Percentiles rank a stretch among this genome's conserved stretches.
These are phyloP conservation scores for Chlamydomonas applanata DNA, from an alignment of 139 green algal species.

Conservation along the genomic window DNA sequence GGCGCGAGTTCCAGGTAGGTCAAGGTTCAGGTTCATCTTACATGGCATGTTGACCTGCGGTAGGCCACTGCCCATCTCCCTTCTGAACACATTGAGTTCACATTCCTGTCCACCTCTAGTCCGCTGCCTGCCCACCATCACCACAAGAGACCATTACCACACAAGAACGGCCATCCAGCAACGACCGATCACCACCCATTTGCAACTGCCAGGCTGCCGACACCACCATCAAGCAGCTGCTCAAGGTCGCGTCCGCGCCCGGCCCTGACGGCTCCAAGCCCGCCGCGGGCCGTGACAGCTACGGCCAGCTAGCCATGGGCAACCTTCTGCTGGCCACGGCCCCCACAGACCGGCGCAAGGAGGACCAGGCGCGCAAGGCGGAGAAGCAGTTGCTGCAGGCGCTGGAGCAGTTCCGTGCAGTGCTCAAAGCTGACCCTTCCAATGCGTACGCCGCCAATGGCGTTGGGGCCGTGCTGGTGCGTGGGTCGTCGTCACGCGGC, in stretches of 20 bases:
- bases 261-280: neutral
- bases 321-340: conserved; percentile 62
- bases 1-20: conserved; percentile 37
- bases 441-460: conserved; percentile 89
- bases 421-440: conserved; percentile 54
- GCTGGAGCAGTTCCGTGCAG: conserved; percentile 50
- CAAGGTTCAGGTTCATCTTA: conserved; percentile 3
- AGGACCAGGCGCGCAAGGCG: conserved; percentile 19
- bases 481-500: neutral
- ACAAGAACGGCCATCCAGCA: too few relatives aligned
- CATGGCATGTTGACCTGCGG: too few relatives aligned
- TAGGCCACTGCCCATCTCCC: too few relatives aligned
- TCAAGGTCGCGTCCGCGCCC: conserved; percentile 9
- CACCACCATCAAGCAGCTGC: conserved; percentile 23
- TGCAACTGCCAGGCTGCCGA: conserved; percentile 10
- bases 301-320: conserved; percentile 49
- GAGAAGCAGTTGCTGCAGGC: conserved; percentile 44
- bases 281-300: conserved; percentile 24
- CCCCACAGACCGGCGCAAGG: conserved; percentile 34
- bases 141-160: too few relatives aligned
- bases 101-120: too few relatives aligned
- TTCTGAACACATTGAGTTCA: too few relatives aligned
- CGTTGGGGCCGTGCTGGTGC: conserved; percentile 73
- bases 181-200: too few relatives aligned
- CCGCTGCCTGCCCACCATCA: too few relatives aligned